Evolutionary conservation across 768 basidiomycete species (phyloP).

Genomic region (Botryobasidium botryosum): DNA sequence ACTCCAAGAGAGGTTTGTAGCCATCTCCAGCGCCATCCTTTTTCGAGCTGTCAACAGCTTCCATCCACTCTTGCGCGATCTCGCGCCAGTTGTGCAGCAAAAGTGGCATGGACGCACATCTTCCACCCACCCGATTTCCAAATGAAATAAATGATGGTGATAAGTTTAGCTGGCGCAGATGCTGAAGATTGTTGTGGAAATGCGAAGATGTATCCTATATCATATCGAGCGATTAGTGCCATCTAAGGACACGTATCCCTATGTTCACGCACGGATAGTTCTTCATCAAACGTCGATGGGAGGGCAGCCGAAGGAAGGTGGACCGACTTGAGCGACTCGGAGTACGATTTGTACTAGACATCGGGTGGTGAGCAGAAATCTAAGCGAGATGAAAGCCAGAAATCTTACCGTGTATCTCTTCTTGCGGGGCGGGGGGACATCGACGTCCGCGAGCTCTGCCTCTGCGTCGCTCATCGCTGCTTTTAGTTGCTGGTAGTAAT

Average conservation of each 20-base stretch:
- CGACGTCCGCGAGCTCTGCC: no score
- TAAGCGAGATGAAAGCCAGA: not conserved
- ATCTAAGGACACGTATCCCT: not conserved
- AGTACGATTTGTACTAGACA: conserved; percentile 35
- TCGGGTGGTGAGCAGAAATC: not conserved
- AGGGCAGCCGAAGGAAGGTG: conserved; percentile 52
- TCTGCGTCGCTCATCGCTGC: no score
- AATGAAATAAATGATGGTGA: conserved; percentile 58
- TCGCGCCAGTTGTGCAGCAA: conserved; percentile 67
- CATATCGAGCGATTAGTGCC: not conserved
- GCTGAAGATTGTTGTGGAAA: conserved; percentile 53
- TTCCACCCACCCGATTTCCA: conserved; percentile 36
- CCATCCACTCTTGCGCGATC: conserved; percentile 47
- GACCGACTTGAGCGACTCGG: conserved; percentile 45
- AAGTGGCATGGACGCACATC: conserved; percentile 62
- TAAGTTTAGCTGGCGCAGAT: conserved; percentile 70
- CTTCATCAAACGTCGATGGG: conserved; percentile 35
- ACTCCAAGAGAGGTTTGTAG: conserved; percentile 61
- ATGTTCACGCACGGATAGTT: conserved; percentile 29
- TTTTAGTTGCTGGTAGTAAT: no score
- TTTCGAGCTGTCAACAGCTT: conserved; percentile 38
- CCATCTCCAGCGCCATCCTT: conserved; percentile 68
- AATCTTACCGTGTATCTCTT: not conserved
- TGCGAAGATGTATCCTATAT: conserved; percentile 58
- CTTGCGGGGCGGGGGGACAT: not conserved